Evolutionary conservation across 208 protist species (phyloP).

Genomic region (Angomonas ambiguus): DNA sequence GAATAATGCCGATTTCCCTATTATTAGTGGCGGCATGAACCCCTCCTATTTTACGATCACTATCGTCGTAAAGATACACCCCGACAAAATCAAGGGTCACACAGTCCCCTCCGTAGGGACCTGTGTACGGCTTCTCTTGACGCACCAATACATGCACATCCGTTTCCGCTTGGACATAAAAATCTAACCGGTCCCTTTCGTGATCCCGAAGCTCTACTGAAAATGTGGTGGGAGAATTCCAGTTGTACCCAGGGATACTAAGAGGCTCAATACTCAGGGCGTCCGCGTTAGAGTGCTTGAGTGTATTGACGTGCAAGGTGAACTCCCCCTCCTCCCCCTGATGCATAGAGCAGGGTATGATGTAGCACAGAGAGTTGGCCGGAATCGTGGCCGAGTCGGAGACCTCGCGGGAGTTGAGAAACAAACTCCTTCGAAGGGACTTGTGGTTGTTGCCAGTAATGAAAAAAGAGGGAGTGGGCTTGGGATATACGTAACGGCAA

Average conservation of each 20-base stretch:
- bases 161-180: slow-evolving; percentile 60
- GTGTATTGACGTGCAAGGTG: slow-evolving; percentile 38
- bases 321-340: slow-evolving; percentile 37
- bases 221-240: slow-evolving; percentile 26
- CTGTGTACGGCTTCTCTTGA: slow-evolving; percentile 55
- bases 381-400: slow-evolving; percentile 52
- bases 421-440: slow-evolving; percentile 64
- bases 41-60: slow-evolving; percentile 42
- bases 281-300: slow-evolving; percentile 33
- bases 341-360: slow-evolving; percentile 66
- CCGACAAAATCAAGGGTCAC: slow-evolving; percentile 76
- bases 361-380: slow-evolving; percentile 55
- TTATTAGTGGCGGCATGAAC: slow-evolving; percentile 76
- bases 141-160: slow-evolving; percentile 69
- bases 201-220: slow-evolving; percentile 28
- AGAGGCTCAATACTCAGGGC: slow-evolving; percentile 32
- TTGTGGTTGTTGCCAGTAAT: slow-evolving; percentile 79
- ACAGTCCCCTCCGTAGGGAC: slow-evolving; percentile 40
- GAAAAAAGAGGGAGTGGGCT: slow-evolving; percentile 49
- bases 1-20: slow-evolving; percentile 72
- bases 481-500: slow-evolving; percentile 26
- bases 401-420: slow-evolving; percentile 74
- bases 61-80: slow-evolving; percentile 76
- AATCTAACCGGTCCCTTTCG: slow-evolving; percentile 65
- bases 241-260: slow-evolving; percentile 33